These are phyloP conservation scores for Beauveria varroae DNA, from an alignment of 2,329 filamentous ascomycete genomes.

Conservation along the genomic window DNA sequence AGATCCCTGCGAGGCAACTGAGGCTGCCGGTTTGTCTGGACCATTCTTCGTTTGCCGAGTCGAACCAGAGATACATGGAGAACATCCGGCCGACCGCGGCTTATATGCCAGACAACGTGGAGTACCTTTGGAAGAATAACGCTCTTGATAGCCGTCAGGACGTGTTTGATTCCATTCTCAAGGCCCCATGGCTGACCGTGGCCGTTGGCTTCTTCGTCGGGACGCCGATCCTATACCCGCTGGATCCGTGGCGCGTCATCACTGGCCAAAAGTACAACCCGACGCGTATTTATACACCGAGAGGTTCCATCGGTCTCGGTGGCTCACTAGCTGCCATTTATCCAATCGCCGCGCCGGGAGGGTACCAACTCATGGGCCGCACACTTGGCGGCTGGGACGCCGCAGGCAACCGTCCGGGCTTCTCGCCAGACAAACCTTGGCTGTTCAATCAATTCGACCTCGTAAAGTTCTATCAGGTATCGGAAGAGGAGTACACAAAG, in stretches of 20 bases:
- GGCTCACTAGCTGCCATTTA: slow-evolving; percentile 25
- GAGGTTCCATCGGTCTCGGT: slow-evolving; percentile 25
- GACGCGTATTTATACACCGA: slow-evolving; percentile 23
- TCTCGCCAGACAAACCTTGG: slow-evolving; percentile 22
- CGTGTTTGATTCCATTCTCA: slow-evolving; percentile 25
- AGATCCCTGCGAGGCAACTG: slow-evolving; percentile 13
- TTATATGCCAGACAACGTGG: slow-evolving; percentile 52
- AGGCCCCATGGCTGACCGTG: slow-evolving; percentile 24
- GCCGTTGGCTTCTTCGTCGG: slow-evolving; percentile 26
- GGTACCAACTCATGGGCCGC: slow-evolving; percentile 25
- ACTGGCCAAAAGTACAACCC: slow-evolving; percentile 22
- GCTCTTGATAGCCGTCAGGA: slow-evolving; percentile 23
- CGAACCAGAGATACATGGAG: slow-evolving; percentile 45
- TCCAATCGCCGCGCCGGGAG: slow-evolving; percentile 23
- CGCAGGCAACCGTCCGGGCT: slow-evolving; percentile 21
- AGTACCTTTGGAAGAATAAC: slow-evolving; percentile 36
- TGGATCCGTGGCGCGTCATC: slow-evolving; percentile 12
- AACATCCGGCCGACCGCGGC: slow-evolving; percentile 50
- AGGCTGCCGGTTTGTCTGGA: slow-evolving; percentile 21
- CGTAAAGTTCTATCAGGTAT: slow-evolving; percentile 23
- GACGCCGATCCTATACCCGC: slow-evolving; percentile 20
- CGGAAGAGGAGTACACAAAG: slow-evolving; percentile 20
- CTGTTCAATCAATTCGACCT: slow-evolving; percentile 27
- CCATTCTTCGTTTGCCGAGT: slow-evolving; percentile 28
- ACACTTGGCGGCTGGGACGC: slow-evolving; percentile 26